A percentile compares a stretch with the other conserved stretches of the same genome.
Conservation (phyloP, 371 early-diverging fungal genomes). For the Haplosporangium sp. region DNA sequence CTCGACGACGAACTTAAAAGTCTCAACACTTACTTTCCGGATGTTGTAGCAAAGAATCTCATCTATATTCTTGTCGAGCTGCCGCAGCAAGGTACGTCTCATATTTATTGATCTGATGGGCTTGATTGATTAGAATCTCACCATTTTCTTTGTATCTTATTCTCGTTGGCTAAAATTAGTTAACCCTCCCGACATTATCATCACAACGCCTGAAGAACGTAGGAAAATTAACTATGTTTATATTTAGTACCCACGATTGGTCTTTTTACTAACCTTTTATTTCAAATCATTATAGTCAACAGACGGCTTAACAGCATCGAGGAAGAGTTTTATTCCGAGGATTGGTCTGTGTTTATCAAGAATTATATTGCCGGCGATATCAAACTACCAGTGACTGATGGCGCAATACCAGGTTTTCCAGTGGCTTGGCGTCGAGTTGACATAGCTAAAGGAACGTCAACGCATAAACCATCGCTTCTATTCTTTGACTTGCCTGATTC, state of each 20-base stretch:
- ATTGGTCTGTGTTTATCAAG: background rate
- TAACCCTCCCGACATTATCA: no score
- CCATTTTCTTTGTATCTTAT: no score
- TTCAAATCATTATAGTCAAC: background rate
- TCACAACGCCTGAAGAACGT: no score
- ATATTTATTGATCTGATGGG: background rate
- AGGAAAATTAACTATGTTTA: no score
- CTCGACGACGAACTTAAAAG: background rate
- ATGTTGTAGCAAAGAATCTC: background rate
- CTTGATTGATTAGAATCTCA: no score
- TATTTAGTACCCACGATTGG: background rate
- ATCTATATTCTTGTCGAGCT: background rate
- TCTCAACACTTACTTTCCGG: background rate
- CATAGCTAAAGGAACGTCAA: background rate
- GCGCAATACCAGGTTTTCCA: conserved; percentile 20
- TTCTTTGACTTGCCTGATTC: conserved; percentile 23
- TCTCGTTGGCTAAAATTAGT: no score
- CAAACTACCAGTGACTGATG: conserved; percentile 16
- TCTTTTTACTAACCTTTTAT: background rate
- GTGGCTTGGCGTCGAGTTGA: conserved; percentile 1
- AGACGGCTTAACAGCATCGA: background rate
- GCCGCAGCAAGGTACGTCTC: background rate
- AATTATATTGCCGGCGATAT: background rate
- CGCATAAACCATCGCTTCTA: conserved; percentile 16
- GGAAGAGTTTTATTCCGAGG: conserved; percentile 2